Evolutionary conservation across 768 basidiomycete genomes (phyloP), one percentile per base, ranked within the genome.

Genomic region (Hygrophorus russula): DNA sequence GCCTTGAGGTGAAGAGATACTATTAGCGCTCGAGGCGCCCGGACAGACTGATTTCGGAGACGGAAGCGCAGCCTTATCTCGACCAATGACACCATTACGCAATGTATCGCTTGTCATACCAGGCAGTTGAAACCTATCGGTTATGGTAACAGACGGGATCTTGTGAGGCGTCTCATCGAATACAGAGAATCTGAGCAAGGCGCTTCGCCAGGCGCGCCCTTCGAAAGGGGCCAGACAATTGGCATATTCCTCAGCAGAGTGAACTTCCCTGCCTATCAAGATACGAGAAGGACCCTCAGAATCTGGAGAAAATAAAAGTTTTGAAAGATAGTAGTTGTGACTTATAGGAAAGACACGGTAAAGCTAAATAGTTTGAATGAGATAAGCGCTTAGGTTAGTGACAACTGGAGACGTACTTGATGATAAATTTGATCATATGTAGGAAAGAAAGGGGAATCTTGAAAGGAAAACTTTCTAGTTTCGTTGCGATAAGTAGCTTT

Each of bases 401-500:
- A 9, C 18, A 32, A 9, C 44, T 46, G 28, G 19, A 20, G 39
- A 58, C 71, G 32, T 58, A 82, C 84, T 71, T 87, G 79, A 44
- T 65, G 61, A 52, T 68, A 69, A 32, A 88, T 66, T 49, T 82
- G 66, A 2, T 71, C 59, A 54, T 73, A 85, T 1, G 76, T 60
- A 36, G 85, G 85, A 53, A 88, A 84, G 13, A 63, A 51, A 32
- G 60, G 54, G n/a, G 58, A 59, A 5, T 69, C 65, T 13, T 65
- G 48, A 49, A 85, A 82, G 2, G 73, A 63, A 51, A 83, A 68
- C 51, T 74, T 83, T 53, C 85, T 74, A 45, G 76, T 83, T 58
- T 87, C 81, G 24, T 64, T 62, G 43, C 71, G 65, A 58, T 84
- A 86, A 15, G 81, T 82, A n/a, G 78, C 82, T 62, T 88, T 88